Base-by-base conservation (phyloP, 208 protist genomes). In the Trypanosoma theileri region DNA sequence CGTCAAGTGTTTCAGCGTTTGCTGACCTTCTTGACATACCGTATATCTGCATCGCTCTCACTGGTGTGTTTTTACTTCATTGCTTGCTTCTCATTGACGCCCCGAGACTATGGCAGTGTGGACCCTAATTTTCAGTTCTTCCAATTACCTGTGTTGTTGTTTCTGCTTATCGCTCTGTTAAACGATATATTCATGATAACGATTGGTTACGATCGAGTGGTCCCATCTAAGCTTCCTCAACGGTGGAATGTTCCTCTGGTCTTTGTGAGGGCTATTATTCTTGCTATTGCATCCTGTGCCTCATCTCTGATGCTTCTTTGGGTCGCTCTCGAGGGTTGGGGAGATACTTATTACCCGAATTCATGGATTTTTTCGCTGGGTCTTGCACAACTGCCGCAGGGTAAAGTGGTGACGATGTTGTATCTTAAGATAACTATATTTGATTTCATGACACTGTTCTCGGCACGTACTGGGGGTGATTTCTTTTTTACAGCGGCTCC, bases 1-100 rank as follows among this genome's bases (percentile, higher is more conserved):
- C 85, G 97, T 62, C 95, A 93, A 67, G 97, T 98, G 59, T 98
- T 98, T 83, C 90, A 96, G 81, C 87, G 96, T 56, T 97, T 98
- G 94, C 89, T 95, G 60, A 89, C 85, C 0, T 94, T 89, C 69
- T 66, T 89, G 57, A 91, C 82, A 26, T 94, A 92, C 71, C 88
- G 88, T 81, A 79, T 90, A 46, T 82, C 83, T 42, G 85, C 87
- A 42, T 91, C 89, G 16, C 71, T 95, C 46, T 85, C 89, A 73
- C 76, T 95, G 9, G 81, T 95, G 62, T 81, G 71, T 57, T 93
- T 93, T 77, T 95, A 88, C 77, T 92, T 91, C 75, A 91, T 92
- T 70, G 82, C 76, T 35, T 77, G 80, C 77, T 91, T 92, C 69
- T 74, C 83, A 41, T 71, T 96, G 69, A 80, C 80, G 51, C 84